Evolutionary conservation across 208 protist species (phyloP).

Genomic region (Trypanosoma lewisi): DNA sequence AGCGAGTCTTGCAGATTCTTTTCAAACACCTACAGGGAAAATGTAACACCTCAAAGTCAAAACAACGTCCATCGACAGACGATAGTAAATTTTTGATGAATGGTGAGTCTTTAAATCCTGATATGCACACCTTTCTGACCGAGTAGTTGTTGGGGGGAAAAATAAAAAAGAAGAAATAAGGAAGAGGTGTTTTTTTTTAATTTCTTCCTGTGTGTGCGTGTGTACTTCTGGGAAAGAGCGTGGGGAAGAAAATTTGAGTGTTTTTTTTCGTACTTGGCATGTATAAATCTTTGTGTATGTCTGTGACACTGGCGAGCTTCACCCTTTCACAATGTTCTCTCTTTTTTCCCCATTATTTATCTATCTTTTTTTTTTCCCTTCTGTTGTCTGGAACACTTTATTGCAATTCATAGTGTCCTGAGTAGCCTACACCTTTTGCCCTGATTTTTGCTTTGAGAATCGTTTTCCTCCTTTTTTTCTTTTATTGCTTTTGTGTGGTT

Average conservation of each 20-base stretch:
- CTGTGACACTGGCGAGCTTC: neutral
- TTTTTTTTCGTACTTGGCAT: neutral
- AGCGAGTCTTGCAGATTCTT: constrained; percentile 80
- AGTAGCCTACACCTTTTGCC: too few relatives aligned
- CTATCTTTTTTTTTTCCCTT: too few relatives aligned
- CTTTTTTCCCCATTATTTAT: too few relatives aligned
- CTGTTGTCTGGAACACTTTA: too few relatives aligned
- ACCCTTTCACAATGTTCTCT: too few relatives aligned
- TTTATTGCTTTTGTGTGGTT: too few relatives aligned
- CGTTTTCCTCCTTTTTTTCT: too few relatives aligned
- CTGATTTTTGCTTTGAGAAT: too few relatives aligned
- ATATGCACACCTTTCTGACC: constrained; percentile 25
- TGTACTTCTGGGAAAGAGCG: constrained; percentile 1
- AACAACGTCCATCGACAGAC: constrained; percentile 3
- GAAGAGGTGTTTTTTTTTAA: constrained; percentile 1
- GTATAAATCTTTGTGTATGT: neutral
- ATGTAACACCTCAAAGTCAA: constrained; percentile 5
- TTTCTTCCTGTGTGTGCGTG: neutral
- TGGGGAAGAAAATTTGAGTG: too few relatives aligned
- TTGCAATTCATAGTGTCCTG: too few relatives aligned
- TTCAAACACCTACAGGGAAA: constrained; percentile 65
- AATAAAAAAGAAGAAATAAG: neutral
- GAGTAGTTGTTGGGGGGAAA: constrained; percentile 3
- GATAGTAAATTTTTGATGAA: constrained; percentile 14
- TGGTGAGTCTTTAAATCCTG: constrained; percentile 5